Percentiles rank a stretch among this genome's conserved stretches.
These are phyloP conservation scores for Irpex sp. DNA, from an alignment of 1,284 basidiomycete genomes.

Conservation along the genomic window DNA sequence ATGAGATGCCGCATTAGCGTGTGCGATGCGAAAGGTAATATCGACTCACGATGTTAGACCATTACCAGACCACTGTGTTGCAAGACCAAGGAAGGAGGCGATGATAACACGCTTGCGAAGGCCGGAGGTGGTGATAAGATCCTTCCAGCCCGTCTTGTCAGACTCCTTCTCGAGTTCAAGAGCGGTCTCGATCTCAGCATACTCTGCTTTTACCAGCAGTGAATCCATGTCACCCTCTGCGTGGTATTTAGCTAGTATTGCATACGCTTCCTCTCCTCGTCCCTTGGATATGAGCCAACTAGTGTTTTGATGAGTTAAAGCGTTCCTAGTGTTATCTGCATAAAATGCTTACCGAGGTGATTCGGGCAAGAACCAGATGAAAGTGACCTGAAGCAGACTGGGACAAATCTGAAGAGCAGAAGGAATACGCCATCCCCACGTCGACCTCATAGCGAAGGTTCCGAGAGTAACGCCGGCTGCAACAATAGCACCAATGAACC, in stretches of 20 bases:
- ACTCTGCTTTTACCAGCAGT: constrained; percentile 51
- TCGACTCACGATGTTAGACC: constrained; percentile 61
- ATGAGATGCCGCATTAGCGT: neutral
- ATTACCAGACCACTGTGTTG: constrained; percentile 63
- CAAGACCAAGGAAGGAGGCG: constrained; percentile 53
- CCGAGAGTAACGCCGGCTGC: constrained; percentile 45
- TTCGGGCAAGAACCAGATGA: constrained; percentile 56
- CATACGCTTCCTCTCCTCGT: constrained; percentile 41
- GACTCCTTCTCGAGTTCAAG: constrained; percentile 43
- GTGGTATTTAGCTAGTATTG: constrained; percentile 48
- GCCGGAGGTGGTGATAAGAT: constrained; percentile 44
- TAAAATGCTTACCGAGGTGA: constrained; percentile 43
- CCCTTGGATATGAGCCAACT: constrained; percentile 54
- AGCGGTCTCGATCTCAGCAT: constrained; percentile 52
- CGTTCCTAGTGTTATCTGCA: neutral
- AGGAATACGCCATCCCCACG: constrained; percentile 59
- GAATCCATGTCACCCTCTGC: constrained; percentile 46
- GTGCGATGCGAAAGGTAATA: neutral
- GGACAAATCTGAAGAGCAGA: constrained; percentile 58
- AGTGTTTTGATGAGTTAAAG: neutral
- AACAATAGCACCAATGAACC: constrained; percentile 40
- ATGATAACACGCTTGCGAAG: constrained; percentile 50
- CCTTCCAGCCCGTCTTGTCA: constrained; percentile 40
- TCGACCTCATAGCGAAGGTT: constrained; percentile 46
- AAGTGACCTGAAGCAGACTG: constrained; percentile 46